These are phyloP conservation scores for Mucor plumbeus DNA, from an alignment of 371 early-diverging fungal species.

Conservation along the genomic window DNA sequence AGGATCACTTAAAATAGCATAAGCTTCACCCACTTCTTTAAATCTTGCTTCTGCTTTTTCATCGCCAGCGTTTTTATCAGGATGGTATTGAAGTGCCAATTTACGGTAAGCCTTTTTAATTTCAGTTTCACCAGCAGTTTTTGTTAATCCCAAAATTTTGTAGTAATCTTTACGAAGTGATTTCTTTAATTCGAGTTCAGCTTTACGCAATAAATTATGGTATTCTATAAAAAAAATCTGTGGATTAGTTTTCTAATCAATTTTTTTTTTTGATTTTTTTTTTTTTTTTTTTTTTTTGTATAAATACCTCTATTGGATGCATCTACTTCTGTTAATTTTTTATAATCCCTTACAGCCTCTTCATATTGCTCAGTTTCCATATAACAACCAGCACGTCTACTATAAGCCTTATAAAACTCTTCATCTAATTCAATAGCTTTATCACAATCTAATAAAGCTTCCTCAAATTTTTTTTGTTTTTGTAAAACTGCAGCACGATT, in stretches of 20 bases:
- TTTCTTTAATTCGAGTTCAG: constrained; percentile 76
- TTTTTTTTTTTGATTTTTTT: background rate
- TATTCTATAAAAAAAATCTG: constrained; percentile 48
- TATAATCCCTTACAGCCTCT: constrained; percentile 82
- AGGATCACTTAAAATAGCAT: constrained; percentile 78
- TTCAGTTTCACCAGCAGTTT: constrained; percentile 79
- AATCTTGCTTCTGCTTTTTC: constrained; percentile 76
- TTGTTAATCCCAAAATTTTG: constrained; percentile 88
- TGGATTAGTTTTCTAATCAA: background rate
- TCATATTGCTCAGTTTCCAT: constrained; percentile 79
- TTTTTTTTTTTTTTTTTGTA: background rate
- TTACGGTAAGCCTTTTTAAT: constrained; percentile 95
- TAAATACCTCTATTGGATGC: constrained; percentile 60
- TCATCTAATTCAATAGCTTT: constrained; percentile 71
- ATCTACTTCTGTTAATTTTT: constrained; percentile 63
- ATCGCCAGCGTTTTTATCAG: constrained; percentile 80
- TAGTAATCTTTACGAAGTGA: constrained; percentile 91
- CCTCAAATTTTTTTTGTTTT: constrained; percentile 65
- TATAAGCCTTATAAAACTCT: constrained; percentile 72
- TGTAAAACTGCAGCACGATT: constrained; percentile 79
- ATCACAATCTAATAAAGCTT: constrained; percentile 72
- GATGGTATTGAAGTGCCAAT: constrained; percentile 83
- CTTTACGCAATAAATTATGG: constrained; percentile 62
- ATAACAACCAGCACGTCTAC: constrained; percentile 79
- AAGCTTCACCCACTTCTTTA: constrained; percentile 86